phyloP scores from a whole-genome alignment of 257 asterid genomes.

The Haberlea rhodopensis region DNA sequence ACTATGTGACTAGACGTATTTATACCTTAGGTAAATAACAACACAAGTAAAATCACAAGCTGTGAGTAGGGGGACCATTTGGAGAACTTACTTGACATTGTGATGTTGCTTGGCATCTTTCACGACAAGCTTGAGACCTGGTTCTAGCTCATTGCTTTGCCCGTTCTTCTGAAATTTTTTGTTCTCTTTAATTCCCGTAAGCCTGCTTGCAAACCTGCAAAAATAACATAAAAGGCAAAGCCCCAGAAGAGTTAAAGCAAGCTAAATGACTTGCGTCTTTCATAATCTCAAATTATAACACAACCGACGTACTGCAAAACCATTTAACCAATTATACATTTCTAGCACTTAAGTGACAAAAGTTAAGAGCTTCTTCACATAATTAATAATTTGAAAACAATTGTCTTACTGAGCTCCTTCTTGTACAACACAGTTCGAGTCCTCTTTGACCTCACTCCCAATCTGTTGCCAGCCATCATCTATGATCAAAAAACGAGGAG shows the following conservation, averaged over 20 bases:
- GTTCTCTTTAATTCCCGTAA: conserved; percentile 82
- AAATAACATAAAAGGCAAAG: conserved; percentile 2
- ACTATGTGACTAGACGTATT: neutral
- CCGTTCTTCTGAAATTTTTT: conserved; percentile 66
- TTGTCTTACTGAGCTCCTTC: conserved; percentile 50
- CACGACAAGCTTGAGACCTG: conserved; percentile 77
- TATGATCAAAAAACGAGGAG: conserved; percentile 87
- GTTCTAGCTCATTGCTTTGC: conserved; percentile 35
- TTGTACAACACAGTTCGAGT: conserved; percentile 65
- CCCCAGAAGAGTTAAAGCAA: neutral
- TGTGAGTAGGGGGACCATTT: neutral
- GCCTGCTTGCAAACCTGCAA: conserved; percentile 81
- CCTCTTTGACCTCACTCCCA: conserved; percentile 61
- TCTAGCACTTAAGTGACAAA: too few species aligned
- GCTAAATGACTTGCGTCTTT: too few species aligned
- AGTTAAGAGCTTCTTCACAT: too few species aligned
- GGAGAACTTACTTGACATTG: conserved; percentile 65
- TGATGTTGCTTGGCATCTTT: conserved; percentile 58
- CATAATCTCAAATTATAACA: neutral
- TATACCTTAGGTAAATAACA: neutral
- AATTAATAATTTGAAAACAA: too few species aligned
- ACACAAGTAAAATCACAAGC: neutral
- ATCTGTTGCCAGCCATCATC: conserved; percentile 99
- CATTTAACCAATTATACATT: too few species aligned
- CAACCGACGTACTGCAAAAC: neutral